phyloP scores from a whole-genome alignment of 129 eudicot species.

The Artemisia annua region DNA sequence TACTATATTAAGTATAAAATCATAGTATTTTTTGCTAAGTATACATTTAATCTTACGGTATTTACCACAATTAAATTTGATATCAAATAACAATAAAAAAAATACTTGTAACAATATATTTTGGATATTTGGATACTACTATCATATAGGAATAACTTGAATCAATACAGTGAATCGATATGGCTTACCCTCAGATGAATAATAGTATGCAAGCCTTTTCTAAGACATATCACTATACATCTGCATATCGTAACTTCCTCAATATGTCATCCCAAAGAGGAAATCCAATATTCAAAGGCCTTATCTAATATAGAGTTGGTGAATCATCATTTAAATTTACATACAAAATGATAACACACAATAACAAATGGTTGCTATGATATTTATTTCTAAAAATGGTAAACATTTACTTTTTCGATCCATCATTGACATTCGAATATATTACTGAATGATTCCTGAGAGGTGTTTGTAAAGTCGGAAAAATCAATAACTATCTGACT shows the following conservation, averaged over 20 bases:
- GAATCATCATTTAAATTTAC: constrained; percentile 2
- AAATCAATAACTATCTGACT: constrained; percentile 66
- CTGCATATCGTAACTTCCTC: constrained; percentile 46
- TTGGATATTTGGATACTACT: too few species aligned
- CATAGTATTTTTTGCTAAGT: too few species aligned
- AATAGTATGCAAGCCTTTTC: constrained; percentile 66
- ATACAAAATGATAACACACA: constrained; percentile 8
- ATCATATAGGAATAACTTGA: too few species aligned
- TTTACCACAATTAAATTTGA: too few species aligned
- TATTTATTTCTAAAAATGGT: constrained; percentile 1
- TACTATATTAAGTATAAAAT: too few species aligned
- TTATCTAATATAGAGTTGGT: constrained; percentile 10
- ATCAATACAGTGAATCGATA: constrained; percentile 62
- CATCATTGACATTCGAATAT: constrained; percentile 79
- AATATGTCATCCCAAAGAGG: constrained; percentile 10
- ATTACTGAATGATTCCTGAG: constrained; percentile 78
- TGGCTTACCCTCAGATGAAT: constrained; percentile 73
- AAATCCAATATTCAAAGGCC: neutral
- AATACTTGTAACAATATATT: neutral
- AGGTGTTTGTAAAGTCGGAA: constrained; percentile 55
- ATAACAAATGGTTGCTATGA: constrained; percentile 10
- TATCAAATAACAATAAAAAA: too few species aligned
- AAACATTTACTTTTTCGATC: constrained; percentile 63
- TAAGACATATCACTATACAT: constrained; percentile 56
- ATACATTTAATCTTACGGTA: too few species aligned